phyloP scores from a whole-genome alignment of 345 rosid genomes.

The Aethionema arabicum region DNA sequence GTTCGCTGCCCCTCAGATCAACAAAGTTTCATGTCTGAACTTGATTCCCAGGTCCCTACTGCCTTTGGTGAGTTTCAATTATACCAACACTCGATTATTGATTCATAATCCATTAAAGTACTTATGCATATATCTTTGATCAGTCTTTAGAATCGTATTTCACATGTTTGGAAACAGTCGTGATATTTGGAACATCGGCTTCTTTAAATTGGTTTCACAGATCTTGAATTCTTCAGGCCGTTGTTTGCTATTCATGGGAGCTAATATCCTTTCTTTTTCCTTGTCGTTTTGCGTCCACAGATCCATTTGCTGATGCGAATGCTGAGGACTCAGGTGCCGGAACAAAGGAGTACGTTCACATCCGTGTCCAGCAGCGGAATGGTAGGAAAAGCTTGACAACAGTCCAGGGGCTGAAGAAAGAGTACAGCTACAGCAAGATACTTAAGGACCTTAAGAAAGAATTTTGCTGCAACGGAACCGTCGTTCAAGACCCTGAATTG shows the following conservation, averaged over 20 bases:
- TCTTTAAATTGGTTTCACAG: not conserved
- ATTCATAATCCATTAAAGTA: not conserved
- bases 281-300: constrained; percentile 25
- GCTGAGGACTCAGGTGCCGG: constrained; percentile 83
- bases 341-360: constrained; percentile 64
- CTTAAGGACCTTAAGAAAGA: constrained; percentile 81
- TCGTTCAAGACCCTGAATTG: constrained; percentile 76
- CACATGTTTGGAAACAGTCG: not conserved
- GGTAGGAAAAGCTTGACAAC: constrained; percentile 84
- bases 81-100: not conserved
- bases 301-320: constrained; percentile 72
- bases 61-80: constrained; percentile 44
- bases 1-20: constrained; percentile 30
- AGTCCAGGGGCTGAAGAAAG: constrained; percentile 79
- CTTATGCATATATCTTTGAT: not conserved
- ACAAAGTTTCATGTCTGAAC: constrained; percentile 63
- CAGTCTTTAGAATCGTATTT: not conserved
- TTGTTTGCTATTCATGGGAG: not conserved
- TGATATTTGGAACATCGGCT: not conserved
- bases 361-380: constrained; percentile 73
- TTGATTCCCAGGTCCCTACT: constrained; percentile 53
- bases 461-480: constrained; percentile 59
- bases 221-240: not conserved
- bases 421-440: constrained; percentile 75
- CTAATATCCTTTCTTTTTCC: constrained; percentile 15